Evolutionary conservation across 2,329 filamentous ascomycete species (phyloP), one percentile per base, ranked within the genome.

Genomic region (Fusarium hostae): DNA sequence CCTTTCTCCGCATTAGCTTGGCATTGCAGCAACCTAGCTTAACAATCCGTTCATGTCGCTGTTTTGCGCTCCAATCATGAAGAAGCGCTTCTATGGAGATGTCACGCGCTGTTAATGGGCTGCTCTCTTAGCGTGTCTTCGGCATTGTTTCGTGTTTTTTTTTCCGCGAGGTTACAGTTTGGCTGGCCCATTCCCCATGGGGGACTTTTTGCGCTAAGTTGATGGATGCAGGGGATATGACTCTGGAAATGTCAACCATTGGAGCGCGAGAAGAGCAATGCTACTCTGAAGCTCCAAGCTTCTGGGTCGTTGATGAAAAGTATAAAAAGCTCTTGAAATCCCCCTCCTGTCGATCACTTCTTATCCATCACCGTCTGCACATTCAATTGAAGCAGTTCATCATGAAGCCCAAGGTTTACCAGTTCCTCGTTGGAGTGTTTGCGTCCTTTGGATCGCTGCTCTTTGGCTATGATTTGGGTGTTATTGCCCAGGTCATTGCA

Each of bases 401-500:
- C 35, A 65, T 65, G 62, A 65, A 65, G 48, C 83, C 82, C 45
- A 83, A 83, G 71, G 79, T 78, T 77, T 85, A 82, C n/a, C 75
- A 88, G 80, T 87, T 86, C 73, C 83, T 87, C 55, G 84, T 87
- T 39, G 82, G 84, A 75, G 81, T 75, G 32, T 75, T 75, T 54
- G 73, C 73, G 50, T 75, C 73, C 34, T 66, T 75, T 30, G 73
- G 73, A 34, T 75, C 73, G 43, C 73, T 75, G 11, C 73, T 75
- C 24, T 75, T 73, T 47, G 73, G 73, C 30, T 75, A 75, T 50
- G 73, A 75, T 61, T 47, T 75, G 52, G 73, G 73, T 51, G 73
- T 75, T 43, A 86, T 87, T 61, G 84, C 85, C 52, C 81, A 85
- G 58, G 86, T 86, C 18, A 84, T 89, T 59, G 85, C 86, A 18